phyloP scores from a whole-genome alignment of 495 filamentous ascomycete species.

The Aspergillus campestris region DNA sequence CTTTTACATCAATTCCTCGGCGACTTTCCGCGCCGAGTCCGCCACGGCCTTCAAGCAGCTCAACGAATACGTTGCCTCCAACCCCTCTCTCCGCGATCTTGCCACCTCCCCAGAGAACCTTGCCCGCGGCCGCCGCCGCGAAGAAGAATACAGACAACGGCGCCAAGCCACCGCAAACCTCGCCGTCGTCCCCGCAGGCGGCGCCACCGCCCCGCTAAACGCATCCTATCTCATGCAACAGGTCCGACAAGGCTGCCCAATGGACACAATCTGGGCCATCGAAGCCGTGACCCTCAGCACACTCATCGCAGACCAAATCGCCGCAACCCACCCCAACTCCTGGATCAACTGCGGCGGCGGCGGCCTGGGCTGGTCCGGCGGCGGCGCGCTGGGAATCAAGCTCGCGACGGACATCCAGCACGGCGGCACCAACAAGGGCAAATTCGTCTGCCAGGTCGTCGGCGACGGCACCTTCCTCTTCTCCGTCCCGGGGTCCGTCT shows the following conservation, averaged over 20 bases:
- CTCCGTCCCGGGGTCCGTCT: conserved; percentile 78
- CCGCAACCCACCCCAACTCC: conserved; percentile 63
- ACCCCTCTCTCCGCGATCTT: conserved; percentile 34
- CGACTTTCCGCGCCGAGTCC: conserved; percentile 69
- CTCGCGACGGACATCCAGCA: conserved; percentile 61
- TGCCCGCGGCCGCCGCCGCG: conserved; percentile 46
- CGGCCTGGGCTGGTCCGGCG: conserved; percentile 92
- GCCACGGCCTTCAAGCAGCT: conserved; percentile 66
- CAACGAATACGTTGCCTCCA: conserved; percentile 45
- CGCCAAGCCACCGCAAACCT: conserved; percentile 49
- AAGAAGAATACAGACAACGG: conserved; percentile 50
- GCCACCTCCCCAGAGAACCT: conserved; percentile 37
- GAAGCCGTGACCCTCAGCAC: conserved; percentile 82
- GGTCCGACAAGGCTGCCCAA: conserved; percentile 56
- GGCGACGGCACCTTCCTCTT: conserved; percentile 92
- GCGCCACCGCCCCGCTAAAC: conserved; percentile 56
- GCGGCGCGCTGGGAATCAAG: conserved; percentile 80
- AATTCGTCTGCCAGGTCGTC: conserved; percentile 88
- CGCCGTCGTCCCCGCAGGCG: conserved; percentile 43
- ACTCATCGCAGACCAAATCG: conserved; percentile 75
- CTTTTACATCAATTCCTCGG: conserved; percentile 67
- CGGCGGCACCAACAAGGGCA: conserved; percentile 53
- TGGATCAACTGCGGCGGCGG: conserved; percentile 95
- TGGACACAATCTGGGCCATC: conserved; percentile 74
- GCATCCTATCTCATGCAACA: conserved; percentile 59